Base-by-base conservation (phyloP, 2,329 filamentous ascomycete species). In the Metarhizium guizhouense region DNA sequence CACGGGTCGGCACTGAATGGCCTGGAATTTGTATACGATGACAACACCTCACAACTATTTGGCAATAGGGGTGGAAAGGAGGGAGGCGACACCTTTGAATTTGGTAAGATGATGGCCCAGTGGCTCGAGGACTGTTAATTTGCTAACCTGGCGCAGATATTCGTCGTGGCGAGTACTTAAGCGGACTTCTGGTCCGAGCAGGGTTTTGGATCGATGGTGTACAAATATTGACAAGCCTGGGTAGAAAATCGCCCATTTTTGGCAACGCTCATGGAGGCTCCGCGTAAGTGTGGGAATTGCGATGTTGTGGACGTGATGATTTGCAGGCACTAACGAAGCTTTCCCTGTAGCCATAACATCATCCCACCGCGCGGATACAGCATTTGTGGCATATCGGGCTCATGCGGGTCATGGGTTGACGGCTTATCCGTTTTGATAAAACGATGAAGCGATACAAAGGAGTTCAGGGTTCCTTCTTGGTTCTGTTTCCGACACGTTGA, bases 21-120 rank as follows among this genome's bases (percentile, higher is more conserved):
- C 0, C 71, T 99, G 20, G 93, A 97, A 68, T 97, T 99, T 70
- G 78, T 88, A 57, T 97, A 96, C 66, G 93, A 97, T 65, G 91
- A 97, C 68, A 80, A 82, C 16, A 87, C 88, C 1, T 87, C 79
- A 54, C 90, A 96, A 67, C 70, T 96, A 3, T 95, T 99, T 74
- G 94, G 94, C 45, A 92, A 90, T 65, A 78, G 81, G 54, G 87
- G 87, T 13, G 88, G 86, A 7, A 86, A 86, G 59, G 72, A 79
- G 29, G 84, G 83, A 3, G 86, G 86, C 1, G 85, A 87, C 64
- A 81, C 84, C 49, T 95, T 96, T 72, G 79, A 87, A 16, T 78
- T 97, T 62, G 85, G 88, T 90, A 74, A 71, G 84, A 32, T 38
- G 1, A 40, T n/a, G 36, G 30, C 2, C 32, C 6, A 13, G 2